Percentiles rank a stretch among this genome's conserved stretches.
Conservation (phyloP, 371 early-diverging fungal species). For the Zychaea mexicana region DNA sequence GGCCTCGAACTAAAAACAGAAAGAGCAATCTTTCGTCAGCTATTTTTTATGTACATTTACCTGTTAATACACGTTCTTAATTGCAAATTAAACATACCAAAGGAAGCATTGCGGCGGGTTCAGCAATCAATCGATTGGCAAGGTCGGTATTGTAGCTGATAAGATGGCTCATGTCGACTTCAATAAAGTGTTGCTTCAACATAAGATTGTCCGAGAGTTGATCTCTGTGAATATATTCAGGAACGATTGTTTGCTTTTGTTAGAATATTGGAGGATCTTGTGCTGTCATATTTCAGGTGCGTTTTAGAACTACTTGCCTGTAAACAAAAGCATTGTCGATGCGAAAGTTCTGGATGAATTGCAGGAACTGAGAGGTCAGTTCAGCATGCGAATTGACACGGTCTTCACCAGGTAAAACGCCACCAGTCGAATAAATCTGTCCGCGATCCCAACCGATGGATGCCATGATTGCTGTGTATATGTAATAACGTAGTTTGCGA, state of each 20-base stretch:
- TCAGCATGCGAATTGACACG: slow-evolving; percentile 55
- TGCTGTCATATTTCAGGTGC: no score
- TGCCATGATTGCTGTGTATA: slow-evolving; percentile 43
- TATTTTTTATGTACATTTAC: no score
- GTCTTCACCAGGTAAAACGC: slow-evolving; percentile 65
- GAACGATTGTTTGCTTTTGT: no score
- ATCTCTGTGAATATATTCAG: slow-evolving; percentile 61
- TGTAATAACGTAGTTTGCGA: not conserved
- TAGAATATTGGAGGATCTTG: not conserved
- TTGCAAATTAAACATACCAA: slow-evolving; percentile 54
- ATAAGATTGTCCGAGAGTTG: slow-evolving; percentile 86
- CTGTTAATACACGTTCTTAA: no score
- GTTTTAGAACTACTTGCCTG: slow-evolving; percentile 54
- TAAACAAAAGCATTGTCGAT: slow-evolving; percentile 79
- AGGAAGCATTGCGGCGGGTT: slow-evolving; percentile 83
- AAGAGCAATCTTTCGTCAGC: no score
- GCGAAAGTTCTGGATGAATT: slow-evolving; percentile 80
- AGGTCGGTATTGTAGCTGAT: slow-evolving; percentile 81
- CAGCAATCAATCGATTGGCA: slow-evolving; percentile 74
- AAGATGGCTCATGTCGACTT: slow-evolving; percentile 87
- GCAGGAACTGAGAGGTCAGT: slow-evolving; percentile 62
- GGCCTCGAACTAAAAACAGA: slow-evolving; percentile 77
- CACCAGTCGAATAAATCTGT: slow-evolving; percentile 68
- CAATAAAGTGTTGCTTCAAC: slow-evolving; percentile 73
- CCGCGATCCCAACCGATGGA: slow-evolving; percentile 85